Conservation (phyloP, 768 basidiomycete genomes). For the Termitomyces sp. region DNA sequence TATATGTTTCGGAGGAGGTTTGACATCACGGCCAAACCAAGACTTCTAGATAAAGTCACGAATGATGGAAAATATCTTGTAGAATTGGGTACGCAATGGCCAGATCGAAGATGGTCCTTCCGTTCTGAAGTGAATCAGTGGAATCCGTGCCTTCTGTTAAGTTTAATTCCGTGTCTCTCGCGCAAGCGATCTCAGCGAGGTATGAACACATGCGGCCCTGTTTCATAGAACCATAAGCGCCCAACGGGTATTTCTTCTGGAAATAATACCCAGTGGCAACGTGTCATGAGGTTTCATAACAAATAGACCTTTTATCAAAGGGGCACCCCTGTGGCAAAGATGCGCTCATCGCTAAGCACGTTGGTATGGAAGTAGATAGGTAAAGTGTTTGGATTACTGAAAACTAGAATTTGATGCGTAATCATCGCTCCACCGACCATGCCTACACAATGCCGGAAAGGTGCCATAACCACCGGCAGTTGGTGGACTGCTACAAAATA, state of each 20-base stretch:
- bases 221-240: neutral
- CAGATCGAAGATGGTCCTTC: neutral
- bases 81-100: neutral
- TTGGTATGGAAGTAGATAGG: neutral
- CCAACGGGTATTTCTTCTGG: neutral
- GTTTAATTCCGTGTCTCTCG: neutral
- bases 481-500: neutral
- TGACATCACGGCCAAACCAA: neutral
- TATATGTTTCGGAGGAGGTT: neutral
- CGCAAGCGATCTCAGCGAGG: neutral
- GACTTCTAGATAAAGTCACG: neutral
- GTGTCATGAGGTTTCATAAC: no score
- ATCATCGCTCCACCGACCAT: neutral
- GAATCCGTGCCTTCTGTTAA: neutral
- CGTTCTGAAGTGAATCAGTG: neutral
- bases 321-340: neutral
- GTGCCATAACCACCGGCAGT: neutral
- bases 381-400: neutral
- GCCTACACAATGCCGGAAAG: neutral
- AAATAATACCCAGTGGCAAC: neutral
- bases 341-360: neutral
- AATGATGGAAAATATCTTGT: neutral
- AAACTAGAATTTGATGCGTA: neutral
- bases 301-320: neutral
- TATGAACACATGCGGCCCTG: neutral